Evolutionary conservation across 805 yeast species (phyloP).

Genomic region (Vanderwaltozyma yarrowii): DNA sequence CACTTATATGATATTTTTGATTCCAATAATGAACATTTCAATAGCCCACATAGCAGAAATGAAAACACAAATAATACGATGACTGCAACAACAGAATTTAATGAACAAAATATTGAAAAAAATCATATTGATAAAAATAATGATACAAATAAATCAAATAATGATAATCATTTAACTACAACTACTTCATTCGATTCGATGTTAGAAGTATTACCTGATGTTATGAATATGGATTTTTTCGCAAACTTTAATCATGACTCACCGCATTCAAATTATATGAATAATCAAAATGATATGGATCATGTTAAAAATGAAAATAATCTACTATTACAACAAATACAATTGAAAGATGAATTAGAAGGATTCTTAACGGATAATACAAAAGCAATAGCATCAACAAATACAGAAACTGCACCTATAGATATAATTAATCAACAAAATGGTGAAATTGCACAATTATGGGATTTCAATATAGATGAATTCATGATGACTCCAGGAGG

Average conservation of each 20-base stretch:
- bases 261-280: conserved; percentile 1
- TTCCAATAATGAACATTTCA: conserved; percentile 1
- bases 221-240: conserved; percentile 17
- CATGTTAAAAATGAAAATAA: not conserved
- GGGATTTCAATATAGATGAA: conserved; percentile 32
- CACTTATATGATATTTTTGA: conserved; percentile 1
- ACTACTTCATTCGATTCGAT: conserved; percentile 23
- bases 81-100: not conserved
- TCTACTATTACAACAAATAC: not conserved
- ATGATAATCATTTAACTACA: too few species aligned
- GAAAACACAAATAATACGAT: not conserved
- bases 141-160: too few species aligned
- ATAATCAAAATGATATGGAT: not conserved
- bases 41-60: not conserved
- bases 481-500: conserved; percentile 26
- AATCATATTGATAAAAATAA: too few species aligned
- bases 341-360: not conserved
- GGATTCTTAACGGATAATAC: not conserved
- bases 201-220: conserved; percentile 27
- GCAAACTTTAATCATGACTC: conserved; percentile 3
- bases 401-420: conserved; percentile 11
- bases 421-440: conserved; percentile 25
- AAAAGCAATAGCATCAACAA: too few species aligned
- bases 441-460: conserved; percentile 32
- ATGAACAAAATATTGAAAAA: not conserved